A percentile compares a stretch with the other conserved stretches of the same genome.
phyloP scores from a whole-genome alignment of 257 asterid genomes.

The Fraxinus pennsylvanica region DNA sequence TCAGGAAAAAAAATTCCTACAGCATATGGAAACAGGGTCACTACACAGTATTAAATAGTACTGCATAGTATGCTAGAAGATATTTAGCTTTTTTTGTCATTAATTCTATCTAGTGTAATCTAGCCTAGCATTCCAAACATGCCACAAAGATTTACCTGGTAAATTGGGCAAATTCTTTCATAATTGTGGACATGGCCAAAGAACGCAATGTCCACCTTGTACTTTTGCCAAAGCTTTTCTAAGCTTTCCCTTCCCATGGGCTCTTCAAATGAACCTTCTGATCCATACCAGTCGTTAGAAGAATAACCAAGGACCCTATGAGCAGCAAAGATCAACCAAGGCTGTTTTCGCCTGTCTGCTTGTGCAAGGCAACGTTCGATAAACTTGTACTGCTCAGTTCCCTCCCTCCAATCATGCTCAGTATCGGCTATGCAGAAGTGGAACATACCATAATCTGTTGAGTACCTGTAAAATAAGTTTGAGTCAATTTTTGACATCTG shows the following conservation, averaged over 20 bases:
- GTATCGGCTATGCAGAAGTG: constrained; percentile 40
- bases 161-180: constrained; percentile 47
- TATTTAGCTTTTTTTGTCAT: not conserved
- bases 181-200: constrained; percentile 51
- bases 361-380: constrained; percentile 40
- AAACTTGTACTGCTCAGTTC: constrained; percentile 40
- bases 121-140: not conserved
- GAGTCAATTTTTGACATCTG: not conserved
- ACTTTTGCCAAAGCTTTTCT: constrained; percentile 48
- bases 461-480: constrained; percentile 30
- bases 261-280: constrained; percentile 43
- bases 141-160: constrained; percentile 32
- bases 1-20: too few relatives aligned
- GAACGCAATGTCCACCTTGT: constrained; percentile 44
- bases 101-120: too few relatives aligned
- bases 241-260: constrained; percentile 54
- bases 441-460: constrained; percentile 48
- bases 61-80: not conserved
- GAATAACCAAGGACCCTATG: constrained; percentile 50
- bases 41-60: too few relatives aligned
- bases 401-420: constrained; percentile 51
- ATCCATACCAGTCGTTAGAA: constrained; percentile 33
- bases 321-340: constrained; percentile 46
- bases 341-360: constrained; percentile 41
- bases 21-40: not conserved